These are phyloP conservation scores for Micractinium sp. DNA, from an alignment of 139 green algal genomes.

Conservation along the genomic window DNA sequence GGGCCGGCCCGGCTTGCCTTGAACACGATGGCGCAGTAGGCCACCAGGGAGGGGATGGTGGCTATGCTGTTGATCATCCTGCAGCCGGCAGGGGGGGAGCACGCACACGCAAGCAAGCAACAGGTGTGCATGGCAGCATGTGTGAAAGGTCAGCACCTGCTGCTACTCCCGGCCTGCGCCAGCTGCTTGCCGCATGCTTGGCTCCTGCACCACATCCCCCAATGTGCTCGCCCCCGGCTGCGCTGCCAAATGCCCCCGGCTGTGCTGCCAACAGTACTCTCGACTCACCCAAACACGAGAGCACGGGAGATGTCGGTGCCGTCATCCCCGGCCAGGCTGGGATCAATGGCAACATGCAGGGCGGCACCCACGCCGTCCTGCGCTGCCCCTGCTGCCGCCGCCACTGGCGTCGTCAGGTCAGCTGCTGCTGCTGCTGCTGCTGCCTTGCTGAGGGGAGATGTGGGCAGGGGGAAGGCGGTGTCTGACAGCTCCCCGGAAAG, in stretches of 20 bases:
- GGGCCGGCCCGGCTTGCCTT: background rate
- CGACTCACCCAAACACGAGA: conserved; percentile 42
- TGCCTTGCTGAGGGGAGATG: background rate
- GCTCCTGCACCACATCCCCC: no score
- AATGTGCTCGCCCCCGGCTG: no score
- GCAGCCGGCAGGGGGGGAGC: background rate
- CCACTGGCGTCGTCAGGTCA: background rate
- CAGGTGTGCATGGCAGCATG: background rate
- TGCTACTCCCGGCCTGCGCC: no score
- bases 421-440: background rate
- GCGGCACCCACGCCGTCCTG: no score
- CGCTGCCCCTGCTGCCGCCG: no score
- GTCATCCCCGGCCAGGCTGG: background rate
- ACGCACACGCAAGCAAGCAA: background rate
- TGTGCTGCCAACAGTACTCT: no score
- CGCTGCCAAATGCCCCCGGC: no score
- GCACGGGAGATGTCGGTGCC: conserved; percentile 1
- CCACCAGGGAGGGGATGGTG: conserved; percentile 76
- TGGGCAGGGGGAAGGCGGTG: background rate
- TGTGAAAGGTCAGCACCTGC: background rate
- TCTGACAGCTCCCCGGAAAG: background rate
- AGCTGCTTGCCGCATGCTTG: background rate
- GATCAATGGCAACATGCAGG: background rate
- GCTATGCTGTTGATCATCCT: conserved; percentile 66
- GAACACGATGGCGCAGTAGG: conserved; percentile 50